Evolutionary conservation across 1,139 yeast species (phyloP).

Genomic region (Lodderomyces orthopsilosis): DNA sequence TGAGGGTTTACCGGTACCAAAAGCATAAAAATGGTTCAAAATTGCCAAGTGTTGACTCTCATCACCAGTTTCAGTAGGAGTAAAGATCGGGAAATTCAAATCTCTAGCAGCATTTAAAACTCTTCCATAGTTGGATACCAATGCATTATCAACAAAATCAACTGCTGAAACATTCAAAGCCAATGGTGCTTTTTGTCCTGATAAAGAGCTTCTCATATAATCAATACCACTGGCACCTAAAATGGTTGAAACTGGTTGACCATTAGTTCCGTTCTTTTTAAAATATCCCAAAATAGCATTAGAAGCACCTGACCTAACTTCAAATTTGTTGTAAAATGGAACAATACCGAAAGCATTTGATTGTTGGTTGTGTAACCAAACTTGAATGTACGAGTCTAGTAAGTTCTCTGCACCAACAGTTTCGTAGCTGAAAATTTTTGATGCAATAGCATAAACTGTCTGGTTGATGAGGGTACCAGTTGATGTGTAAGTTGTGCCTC

Average conservation of each 20-base stretch:
- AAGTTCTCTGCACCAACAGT: conserved; percentile 60
- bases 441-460: conserved; percentile 59
- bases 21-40: conserved; percentile 63
- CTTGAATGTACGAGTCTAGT: conserved; percentile 56
- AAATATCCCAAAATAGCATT: conserved; percentile 75
- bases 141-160: conserved; percentile 60
- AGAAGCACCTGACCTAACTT: conserved; percentile 85
- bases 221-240: conserved; percentile 68
- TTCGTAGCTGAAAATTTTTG: conserved; percentile 68
- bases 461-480: conserved; percentile 65
- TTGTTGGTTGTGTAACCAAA: conserved; percentile 59
- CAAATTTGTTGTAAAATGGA: conserved; percentile 60
- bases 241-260: conserved; percentile 50
- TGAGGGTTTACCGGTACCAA: conserved; percentile 52
- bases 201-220: conserved; percentile 57
- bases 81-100: conserved; percentile 67
- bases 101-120: conserved; percentile 63
- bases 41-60: conserved; percentile 72
- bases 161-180: conserved; percentile 73
- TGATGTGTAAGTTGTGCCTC: conserved; percentile 54
- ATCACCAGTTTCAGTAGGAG: conserved; percentile 55
- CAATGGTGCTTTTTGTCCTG: conserved; percentile 47
- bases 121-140: conserved; percentile 66
- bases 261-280: conserved; percentile 36
- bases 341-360: conserved; percentile 53